These are phyloP conservation scores for Podila clonocystis DNA, from an alignment of 192 early-diverging fungal genomes.

Conservation along the genomic window DNA sequence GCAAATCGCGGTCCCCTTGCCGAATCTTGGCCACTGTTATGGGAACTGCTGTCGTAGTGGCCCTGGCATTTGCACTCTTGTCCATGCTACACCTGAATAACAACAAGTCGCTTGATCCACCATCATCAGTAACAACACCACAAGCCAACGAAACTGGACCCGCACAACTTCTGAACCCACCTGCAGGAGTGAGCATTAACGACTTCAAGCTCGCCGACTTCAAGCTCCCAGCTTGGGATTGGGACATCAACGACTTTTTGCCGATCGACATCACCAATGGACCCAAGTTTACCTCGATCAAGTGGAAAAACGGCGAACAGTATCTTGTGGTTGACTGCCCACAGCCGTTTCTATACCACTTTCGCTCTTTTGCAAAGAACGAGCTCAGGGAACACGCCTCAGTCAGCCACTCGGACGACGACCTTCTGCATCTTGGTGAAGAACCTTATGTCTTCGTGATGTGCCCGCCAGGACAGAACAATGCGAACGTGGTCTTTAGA, in stretches of 20 bases:
- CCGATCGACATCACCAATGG: slow-evolving; percentile 40
- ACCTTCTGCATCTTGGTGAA: slow-evolving; percentile 21
- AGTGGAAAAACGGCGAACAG: slow-evolving; percentile 40
- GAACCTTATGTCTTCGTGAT: slow-evolving; percentile 45
- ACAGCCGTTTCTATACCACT: slow-evolving; percentile 23
- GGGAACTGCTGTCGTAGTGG: slow-evolving; percentile 20
- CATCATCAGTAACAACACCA: neutral
- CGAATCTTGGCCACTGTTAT: slow-evolving; percentile 33
- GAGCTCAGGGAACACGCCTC: slow-evolving; percentile 24
- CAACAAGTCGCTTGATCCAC: neutral
- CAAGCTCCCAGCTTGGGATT: slow-evolving; percentile 37
- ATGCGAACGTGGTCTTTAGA: slow-evolving; percentile 42
- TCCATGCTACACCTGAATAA: slow-evolving; percentile 24
- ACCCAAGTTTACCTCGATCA: slow-evolving; percentile 27
- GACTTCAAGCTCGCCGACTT: slow-evolving; percentile 28
- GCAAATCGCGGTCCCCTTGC: slow-evolving; percentile 9
- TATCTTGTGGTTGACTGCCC: slow-evolving; percentile 29
- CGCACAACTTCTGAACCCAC: slow-evolving; percentile 26
- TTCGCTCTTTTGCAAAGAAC: slow-evolving; percentile 30
- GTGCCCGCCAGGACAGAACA: slow-evolving; percentile 35
- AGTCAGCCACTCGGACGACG: slow-evolving; percentile 5
- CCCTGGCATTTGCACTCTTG: slow-evolving; percentile 33
- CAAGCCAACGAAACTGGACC: neutral
- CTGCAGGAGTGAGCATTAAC: slow-evolving; percentile 28
- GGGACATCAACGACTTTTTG: slow-evolving; percentile 27